These are phyloP conservation scores for Pseudonitzschia pungens DNA, from an alignment of 108 stramenopile genomes.

Conservation along the genomic window DNA sequence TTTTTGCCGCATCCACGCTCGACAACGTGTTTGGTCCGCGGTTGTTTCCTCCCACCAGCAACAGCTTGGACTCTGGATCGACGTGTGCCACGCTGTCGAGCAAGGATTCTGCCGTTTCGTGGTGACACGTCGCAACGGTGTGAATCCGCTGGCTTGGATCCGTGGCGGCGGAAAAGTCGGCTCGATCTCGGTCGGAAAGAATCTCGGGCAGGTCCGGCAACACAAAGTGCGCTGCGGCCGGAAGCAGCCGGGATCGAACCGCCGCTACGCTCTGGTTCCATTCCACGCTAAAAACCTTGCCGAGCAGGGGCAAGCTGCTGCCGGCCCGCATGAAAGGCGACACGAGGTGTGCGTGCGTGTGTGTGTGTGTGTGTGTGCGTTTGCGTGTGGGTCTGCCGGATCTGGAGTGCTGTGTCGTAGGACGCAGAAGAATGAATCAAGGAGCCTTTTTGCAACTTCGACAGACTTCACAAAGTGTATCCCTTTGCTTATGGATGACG, in stretches of 20 bases:
- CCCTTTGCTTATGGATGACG: too few species aligned
- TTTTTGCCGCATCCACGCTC: slow-evolving; percentile 30
- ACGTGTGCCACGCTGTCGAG: neutral
- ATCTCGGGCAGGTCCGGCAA: slow-evolving; percentile 39
- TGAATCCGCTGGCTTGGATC: slow-evolving; percentile 20
- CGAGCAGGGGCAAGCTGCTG: neutral
- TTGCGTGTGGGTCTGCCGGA: too few species aligned
- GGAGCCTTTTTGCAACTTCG: too few species aligned
- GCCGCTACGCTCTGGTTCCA: slow-evolving; percentile 34
- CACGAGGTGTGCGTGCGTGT: too few species aligned
- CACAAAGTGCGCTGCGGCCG: slow-evolving; percentile 28
- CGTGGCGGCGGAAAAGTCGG: slow-evolving; percentile 8
- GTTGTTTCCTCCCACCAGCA: slow-evolving; percentile 48
- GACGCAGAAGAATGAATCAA: too few species aligned
- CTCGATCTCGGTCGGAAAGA: slow-evolving; percentile 9
- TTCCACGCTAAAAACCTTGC: slow-evolving; percentile 31
- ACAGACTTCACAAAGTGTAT: too few species aligned
- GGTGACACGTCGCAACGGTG: slow-evolving; percentile 40
- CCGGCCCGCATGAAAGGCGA: neutral
- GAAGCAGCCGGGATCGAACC: slow-evolving; percentile 14
- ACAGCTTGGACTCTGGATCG: slow-evolving; percentile 19
- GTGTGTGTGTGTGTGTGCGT: too few species aligned
- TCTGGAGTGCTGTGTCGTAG: too few species aligned
- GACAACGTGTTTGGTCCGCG: slow-evolving; percentile 21
- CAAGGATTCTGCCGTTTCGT: slow-evolving; percentile 20